Evolutionary conservation across 768 basidiomycete species (phyloP).

Genomic region (Coprinellus micaceus): DNA sequence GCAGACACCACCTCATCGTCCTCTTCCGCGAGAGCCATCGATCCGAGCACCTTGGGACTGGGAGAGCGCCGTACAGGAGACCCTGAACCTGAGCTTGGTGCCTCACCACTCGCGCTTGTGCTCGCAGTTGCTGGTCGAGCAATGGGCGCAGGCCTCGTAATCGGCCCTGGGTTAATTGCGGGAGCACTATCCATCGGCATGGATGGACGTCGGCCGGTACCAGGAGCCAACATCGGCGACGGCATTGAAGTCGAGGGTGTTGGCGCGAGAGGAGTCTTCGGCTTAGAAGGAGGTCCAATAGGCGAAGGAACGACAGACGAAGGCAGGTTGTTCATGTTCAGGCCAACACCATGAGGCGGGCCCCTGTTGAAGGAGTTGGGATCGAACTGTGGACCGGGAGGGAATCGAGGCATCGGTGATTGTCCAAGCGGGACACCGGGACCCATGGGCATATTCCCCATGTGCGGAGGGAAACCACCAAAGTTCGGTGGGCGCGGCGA

Average conservation of each 20-base stretch:
- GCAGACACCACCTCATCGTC: conserved; percentile 71
- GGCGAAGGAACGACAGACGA: conserved; percentile 36
- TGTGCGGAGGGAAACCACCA: conserved; percentile 42
- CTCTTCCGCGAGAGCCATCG: conserved; percentile 72
- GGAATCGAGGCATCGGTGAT: conserved; percentile 55
- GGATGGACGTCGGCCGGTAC: conserved; percentile 45
- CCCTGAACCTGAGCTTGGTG: conserved; percentile 58
- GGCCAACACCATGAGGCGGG: conserved; percentile 30
- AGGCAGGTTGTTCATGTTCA: conserved; percentile 16
- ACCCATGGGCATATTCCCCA: conserved; percentile 40
- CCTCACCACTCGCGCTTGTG: conserved; percentile 35
- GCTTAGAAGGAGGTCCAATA: conserved; percentile 54
- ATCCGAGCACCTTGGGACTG: conserved; percentile 67
- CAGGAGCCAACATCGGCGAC: conserved; percentile 41
- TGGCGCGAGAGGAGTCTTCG: conserved; percentile 34
- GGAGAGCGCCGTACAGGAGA: conserved; percentile 49
- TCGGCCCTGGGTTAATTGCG: conserved; percentile 46
- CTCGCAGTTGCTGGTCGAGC: conserved; percentile 48
- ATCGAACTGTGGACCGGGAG: conserved; percentile 51
- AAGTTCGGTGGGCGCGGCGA: conserved; percentile 55
- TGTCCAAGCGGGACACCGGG: conserved; percentile 43
- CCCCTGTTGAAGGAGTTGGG: conserved; percentile 40
- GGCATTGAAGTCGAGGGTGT: conserved; percentile 31
- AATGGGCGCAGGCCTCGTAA: conserved; percentile 66
- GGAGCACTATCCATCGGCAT: conserved; percentile 22